phyloP scores from a whole-genome alignment of 2,329 filamentous ascomycete genomes.

The Endoconidiophora laricicola region DNA sequence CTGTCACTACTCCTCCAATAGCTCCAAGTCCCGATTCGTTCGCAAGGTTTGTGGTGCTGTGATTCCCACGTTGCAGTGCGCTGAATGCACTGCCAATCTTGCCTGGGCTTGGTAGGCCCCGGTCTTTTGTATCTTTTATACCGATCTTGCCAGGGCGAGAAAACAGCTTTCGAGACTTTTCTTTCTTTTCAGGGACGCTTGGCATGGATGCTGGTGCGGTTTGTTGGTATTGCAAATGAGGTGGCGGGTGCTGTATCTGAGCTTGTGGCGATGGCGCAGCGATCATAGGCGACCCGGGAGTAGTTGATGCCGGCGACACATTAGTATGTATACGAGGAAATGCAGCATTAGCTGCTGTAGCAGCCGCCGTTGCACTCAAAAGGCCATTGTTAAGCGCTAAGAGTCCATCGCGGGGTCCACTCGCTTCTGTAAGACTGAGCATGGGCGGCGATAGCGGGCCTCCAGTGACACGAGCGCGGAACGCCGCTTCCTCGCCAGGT shows the following conservation, averaged over 20 bases:
- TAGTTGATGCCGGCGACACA: neutral
- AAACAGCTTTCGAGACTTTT: conserved; percentile 68
- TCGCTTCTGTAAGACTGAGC: conserved; percentile 48
- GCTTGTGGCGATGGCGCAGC: conserved; percentile 30
- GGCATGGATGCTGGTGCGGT: no score
- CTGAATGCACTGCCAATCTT: conserved; percentile 52
- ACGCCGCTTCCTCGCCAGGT: conserved; percentile 27
- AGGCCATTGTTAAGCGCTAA: conserved; percentile 47
- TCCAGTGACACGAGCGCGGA: conserved; percentile 1
- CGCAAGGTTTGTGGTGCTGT: conserved; percentile 51
- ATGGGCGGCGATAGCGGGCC: conserved; percentile 43
- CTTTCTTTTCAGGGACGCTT: conserved; percentile 49
- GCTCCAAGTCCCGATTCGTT: neutral
- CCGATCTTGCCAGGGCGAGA: conserved; percentile 61
- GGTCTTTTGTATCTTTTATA: conserved; percentile 50
- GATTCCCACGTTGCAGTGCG: conserved; percentile 47
- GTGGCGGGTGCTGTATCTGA: conserved; percentile 21
- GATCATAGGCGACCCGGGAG: conserved; percentile 1
- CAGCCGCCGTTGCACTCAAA: conserved; percentile 45
- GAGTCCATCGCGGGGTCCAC: conserved; percentile 38
- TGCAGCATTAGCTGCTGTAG: conserved; percentile 55
- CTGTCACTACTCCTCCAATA: neutral
- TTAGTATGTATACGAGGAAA: conserved; percentile 37
- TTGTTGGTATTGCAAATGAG: conserved; percentile 25
- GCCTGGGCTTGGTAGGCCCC: conserved; percentile 54